Percentiles rank a stretch among this genome's conserved stretches.
Conservation (phyloP, 116 monocot species). For the Papilionanthe hybrid region DNA sequence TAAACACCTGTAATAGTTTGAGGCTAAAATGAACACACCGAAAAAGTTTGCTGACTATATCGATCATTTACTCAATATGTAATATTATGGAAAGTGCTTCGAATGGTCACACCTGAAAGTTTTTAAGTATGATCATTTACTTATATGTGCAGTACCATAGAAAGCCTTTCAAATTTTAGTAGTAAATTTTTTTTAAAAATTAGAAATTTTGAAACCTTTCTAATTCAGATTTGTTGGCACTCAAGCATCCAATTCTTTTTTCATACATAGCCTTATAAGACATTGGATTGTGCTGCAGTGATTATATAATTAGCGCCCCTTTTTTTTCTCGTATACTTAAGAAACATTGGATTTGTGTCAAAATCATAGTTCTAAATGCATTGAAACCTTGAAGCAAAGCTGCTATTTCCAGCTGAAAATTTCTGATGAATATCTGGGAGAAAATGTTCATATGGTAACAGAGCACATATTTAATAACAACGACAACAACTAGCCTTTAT, state of each 20-base stretch:
- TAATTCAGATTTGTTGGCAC: neutral
- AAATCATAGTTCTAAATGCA: neutral
- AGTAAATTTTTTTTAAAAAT: neutral
- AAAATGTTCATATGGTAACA: neutral
- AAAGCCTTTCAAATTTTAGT: neutral
- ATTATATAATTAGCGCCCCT: no score
- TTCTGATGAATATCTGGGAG: neutral
- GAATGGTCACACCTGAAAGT: neutral
- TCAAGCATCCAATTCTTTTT: neutral
- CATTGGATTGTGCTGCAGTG: no score
- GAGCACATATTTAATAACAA: neutral
- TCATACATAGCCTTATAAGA: neutral
- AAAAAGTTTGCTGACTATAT: no score
- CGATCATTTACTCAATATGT: neutral
- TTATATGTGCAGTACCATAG: neutral
- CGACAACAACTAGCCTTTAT: no score
- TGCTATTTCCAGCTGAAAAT: neutral
- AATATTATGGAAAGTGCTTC: neutral
- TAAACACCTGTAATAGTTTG: no score
- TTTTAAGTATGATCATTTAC: neutral
- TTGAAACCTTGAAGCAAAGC: neutral
- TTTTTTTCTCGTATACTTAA: no score
- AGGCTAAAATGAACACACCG: no score
- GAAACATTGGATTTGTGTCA: no score
- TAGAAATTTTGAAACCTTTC: neutral